phyloP scores from a whole-genome alignment of 176 grass and related monocot genomes.

The Ensete glaucum region DNA sequence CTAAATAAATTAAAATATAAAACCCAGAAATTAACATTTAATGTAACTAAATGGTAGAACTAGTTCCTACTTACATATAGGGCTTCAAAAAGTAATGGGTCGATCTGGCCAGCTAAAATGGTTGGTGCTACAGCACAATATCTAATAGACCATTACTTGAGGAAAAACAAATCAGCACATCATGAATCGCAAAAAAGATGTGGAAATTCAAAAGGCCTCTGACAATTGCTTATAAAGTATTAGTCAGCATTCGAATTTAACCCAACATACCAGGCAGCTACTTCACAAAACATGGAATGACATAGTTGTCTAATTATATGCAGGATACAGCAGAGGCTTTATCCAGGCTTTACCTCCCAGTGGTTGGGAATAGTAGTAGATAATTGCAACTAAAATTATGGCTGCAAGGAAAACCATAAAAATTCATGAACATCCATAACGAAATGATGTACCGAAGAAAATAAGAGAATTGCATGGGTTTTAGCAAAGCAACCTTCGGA shows the following conservation, averaged over 20 bases:
- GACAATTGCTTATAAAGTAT: not conserved
- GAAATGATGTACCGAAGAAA: not conserved
- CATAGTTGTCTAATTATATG: not conserved
- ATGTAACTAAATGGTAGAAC: not conserved
- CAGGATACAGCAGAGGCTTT: constrained; percentile 80
- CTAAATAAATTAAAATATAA: not conserved
- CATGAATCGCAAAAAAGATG: not conserved
- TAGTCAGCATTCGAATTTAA: not conserved
- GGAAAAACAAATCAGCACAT: constrained; percentile 21
- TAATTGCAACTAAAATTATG: constrained; percentile 80
- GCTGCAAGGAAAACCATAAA: constrained; percentile 39
- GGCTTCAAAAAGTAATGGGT: constrained; percentile 85
- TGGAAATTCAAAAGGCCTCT: not conserved
- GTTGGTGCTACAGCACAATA: constrained; percentile 79
- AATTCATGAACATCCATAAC: constrained; percentile 9
- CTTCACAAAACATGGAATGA: not conserved
- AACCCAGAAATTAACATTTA: not conserved
- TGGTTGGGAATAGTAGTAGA: constrained; percentile 81
- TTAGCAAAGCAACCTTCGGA: not conserved
- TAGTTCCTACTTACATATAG: constrained; percentile 54
- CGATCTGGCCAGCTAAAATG: constrained; percentile 72
- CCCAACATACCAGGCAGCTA: not conserved
- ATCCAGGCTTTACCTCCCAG: constrained; percentile 70
- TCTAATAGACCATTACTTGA: constrained; percentile 43
- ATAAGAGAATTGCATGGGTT: not conserved